These are phyloP conservation scores for Brachypodium distachyon DNA, from an alignment of 202 grass and related monocot genomes.

Conservation along the genomic window DNA sequence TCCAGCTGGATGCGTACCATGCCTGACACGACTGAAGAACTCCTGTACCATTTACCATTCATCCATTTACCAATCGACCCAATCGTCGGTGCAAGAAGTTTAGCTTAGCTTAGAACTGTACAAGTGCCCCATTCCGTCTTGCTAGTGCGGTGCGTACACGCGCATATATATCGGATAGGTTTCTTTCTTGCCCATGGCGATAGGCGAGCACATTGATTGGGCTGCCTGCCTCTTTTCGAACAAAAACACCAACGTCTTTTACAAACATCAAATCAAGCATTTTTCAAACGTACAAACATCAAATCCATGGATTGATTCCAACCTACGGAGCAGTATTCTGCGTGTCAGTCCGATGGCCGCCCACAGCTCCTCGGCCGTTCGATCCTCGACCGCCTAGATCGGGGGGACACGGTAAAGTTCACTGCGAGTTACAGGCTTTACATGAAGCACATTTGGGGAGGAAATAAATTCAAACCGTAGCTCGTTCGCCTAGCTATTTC, in stretches of 20 bases:
- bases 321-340: neutral
- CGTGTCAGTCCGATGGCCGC: neutral
- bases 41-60: neutral
- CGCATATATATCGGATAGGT: no score
- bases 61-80: neutral
- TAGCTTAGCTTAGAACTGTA: no score
- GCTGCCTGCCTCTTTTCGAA: neutral
- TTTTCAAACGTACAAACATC: neutral
- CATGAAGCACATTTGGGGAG: neutral
- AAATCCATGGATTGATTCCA: conserved; percentile 13
- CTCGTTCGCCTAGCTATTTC: neutral
- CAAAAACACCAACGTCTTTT: neutral
- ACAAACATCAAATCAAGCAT: neutral
- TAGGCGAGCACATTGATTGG: neutral
- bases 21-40: neutral
- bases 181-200: neutral
- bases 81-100: neutral
- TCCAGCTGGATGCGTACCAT: neutral
- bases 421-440: neutral
- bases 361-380: neutral
- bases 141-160: neutral
- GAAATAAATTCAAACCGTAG: neutral
- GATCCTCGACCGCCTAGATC: neutral
- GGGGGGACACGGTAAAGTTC: neutral
- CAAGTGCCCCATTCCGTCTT: no score